A percentile compares a stretch with the other conserved stretches of the same genome.
Conservation (phyloP, 169 alveolate species). For the Plasmodium billcollinsi region DNA sequence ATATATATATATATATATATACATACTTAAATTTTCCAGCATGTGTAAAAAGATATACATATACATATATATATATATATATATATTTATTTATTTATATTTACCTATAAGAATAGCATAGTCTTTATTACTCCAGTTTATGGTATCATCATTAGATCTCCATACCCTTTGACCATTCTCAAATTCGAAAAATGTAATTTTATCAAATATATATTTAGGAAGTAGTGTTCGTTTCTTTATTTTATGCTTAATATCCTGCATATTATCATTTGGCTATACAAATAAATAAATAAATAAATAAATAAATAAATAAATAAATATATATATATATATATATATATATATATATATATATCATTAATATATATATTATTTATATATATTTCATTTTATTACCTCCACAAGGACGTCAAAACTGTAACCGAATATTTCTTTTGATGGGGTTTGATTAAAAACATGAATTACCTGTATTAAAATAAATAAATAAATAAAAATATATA, state of each 20-base stretch:
- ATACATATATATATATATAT: slow-evolving; percentile 4
- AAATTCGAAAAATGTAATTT: slow-evolving; percentile 71
- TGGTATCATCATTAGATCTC: slow-evolving; percentile 73
- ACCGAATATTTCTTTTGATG: slow-evolving; percentile 73
- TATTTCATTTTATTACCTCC: slow-evolving; percentile 18
- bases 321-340: neutral
- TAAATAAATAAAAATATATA: neutral
- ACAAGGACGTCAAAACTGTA: slow-evolving; percentile 75
- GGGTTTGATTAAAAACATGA: slow-evolving; percentile 74
- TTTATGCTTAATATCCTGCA: slow-evolving; percentile 61
- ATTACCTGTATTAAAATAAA: slow-evolving; percentile 35
- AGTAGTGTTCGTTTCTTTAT: slow-evolving; percentile 66
- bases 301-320: too few species aligned
- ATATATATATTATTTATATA: neutral
- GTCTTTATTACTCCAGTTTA: slow-evolving; percentile 72
- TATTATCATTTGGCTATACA: slow-evolving; percentile 66
- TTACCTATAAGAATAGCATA: slow-evolving; percentile 67
- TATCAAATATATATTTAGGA: slow-evolving; percentile 71
- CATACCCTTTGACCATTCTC: slow-evolving; percentile 76
- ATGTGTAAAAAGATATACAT: neutral
- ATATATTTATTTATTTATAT: neutral
- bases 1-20: slow-evolving; percentile 1
- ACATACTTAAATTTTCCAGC: neutral
- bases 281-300: slow-evolving; percentile 2
- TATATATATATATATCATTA: neutral